phyloP scores from a whole-genome alignment of 2,329 filamentous ascomycete genomes.

The Beauveria caledonica region DNA sequence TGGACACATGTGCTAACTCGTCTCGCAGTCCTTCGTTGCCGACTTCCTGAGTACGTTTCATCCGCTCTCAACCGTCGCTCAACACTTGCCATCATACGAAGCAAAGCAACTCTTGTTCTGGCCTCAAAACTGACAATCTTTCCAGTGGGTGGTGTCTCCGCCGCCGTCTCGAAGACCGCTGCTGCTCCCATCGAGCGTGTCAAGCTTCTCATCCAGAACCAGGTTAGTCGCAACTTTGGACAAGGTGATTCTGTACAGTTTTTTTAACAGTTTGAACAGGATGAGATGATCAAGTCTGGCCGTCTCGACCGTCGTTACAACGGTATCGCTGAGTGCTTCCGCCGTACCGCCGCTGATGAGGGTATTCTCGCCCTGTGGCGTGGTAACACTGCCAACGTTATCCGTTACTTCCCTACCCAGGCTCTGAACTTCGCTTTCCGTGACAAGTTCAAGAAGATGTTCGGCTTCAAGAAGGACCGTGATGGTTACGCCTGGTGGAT shows the following conservation, averaged over 20 bases:
- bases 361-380: conserved; percentile 95
- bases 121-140: conserved; percentile 19
- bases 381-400: conserved; percentile 99
- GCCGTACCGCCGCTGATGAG: conserved; percentile 80
- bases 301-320: conserved; percentile 97
- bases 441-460: conserved; percentile 99
- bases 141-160: conserved; percentile 98
- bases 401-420: conserved; percentile 99
- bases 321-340: conserved; percentile 94
- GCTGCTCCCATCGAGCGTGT: conserved; percentile 99
- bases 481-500: conserved; percentile 99
- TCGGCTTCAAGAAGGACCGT: conserved; percentile 99
- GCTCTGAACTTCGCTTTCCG: conserved; percentile 99
- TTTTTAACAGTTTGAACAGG: conserved; percentile 47
- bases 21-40: conserved; percentile 75
- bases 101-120: not conserved
- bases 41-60: conserved; percentile 93
- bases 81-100: not conserved
- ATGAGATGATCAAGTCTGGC: conserved; percentile 99
- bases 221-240: conserved; percentile 55
- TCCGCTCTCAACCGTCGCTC: conserved; percentile 1
- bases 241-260: not conserved
- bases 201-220: conserved; percentile 99
- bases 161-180: conserved; percentile 99
- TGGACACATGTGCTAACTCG: conserved; percentile 26